phyloP scores from a whole-genome alignment of 1,139 yeast genomes.

The Sugiyamaella xylanicola region DNA sequence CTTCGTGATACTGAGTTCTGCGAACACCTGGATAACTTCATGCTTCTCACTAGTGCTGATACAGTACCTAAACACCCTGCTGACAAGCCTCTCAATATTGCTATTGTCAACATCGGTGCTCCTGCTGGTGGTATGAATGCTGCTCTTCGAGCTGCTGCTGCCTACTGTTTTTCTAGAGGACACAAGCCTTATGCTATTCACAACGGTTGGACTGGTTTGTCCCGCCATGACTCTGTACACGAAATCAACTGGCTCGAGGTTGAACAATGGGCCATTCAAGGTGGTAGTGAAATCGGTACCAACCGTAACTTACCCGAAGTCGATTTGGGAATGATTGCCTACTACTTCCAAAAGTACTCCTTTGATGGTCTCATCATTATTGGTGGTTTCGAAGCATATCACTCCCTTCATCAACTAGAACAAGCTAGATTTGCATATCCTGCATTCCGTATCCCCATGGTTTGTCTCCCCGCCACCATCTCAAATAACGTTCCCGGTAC shows the following conservation, averaged over 20 bases:
- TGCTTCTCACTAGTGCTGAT: conserved; percentile 69
- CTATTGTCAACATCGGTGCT: conserved; percentile 90
- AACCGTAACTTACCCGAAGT: conserved; percentile 81
- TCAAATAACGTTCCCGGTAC: conserved; percentile 99
- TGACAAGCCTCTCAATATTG: conserved; percentile 61
- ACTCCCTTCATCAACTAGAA: conserved; percentile 77
- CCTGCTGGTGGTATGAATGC: conserved; percentile 97
- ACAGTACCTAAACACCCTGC: conserved; percentile 47
- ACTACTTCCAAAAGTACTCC: conserved; percentile 78
- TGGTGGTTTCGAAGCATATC: conserved; percentile 95
- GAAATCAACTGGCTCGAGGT: conserved; percentile 83
- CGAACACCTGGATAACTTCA: conserved; percentile 72
- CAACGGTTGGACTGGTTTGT: conserved; percentile 91
- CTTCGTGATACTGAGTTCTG: conserved; percentile 85
- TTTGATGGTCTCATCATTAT: conserved; percentile 85
- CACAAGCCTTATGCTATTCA: conserved; percentile 85
- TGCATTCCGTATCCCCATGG: conserved; percentile 90
- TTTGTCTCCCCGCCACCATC: conserved; percentile 90
- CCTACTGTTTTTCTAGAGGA: conserved; percentile 87
- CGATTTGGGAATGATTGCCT: conserved; percentile 87
- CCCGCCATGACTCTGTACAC: conserved; percentile 74
- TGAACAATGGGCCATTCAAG: conserved; percentile 85
- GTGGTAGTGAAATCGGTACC: conserved; percentile 96
- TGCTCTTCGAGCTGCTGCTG: conserved; percentile 87
- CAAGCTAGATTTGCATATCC: conserved; percentile 75